These are phyloP conservation scores for Xylariaceae sp. DNA, from an alignment of 2,329 filamentous ascomycete species.

Conservation along the genomic window DNA sequence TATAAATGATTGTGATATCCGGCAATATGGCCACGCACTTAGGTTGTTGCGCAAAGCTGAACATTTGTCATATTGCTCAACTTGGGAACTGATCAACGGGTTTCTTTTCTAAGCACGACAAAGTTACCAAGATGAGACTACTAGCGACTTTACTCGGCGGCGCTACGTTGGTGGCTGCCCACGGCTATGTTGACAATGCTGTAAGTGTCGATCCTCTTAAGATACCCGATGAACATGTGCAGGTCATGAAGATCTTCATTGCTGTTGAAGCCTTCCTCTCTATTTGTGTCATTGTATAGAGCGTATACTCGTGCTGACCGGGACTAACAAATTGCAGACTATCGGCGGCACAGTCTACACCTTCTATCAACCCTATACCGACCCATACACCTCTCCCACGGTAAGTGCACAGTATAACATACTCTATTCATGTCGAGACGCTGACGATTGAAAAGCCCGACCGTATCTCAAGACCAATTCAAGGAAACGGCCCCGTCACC, in stretches of 20 bases:
- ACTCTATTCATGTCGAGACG: not conserved
- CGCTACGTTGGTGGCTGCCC: conserved; percentile 41
- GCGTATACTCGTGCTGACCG: not conserved
- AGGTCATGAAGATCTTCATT: not conserved
- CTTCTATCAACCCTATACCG: conserved; percentile 31
- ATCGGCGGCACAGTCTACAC: conserved; percentile 39
- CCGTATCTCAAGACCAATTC: conserved; percentile 54
- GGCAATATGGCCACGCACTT: too few species aligned
- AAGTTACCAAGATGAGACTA: conserved; percentile 23
- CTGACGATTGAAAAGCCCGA: conserved; percentile 34
- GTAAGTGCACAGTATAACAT: conserved; percentile 9
- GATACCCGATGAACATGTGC: not conserved
- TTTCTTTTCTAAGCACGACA: not conserved
- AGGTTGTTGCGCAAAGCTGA: too few species aligned
- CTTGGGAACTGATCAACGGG: too few species aligned
- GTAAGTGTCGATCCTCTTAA: not conserved
- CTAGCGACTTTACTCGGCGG: conserved; percentile 28
- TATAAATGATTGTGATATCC: too few species aligned
- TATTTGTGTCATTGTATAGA: not conserved
- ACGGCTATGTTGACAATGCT: conserved; percentile 46
- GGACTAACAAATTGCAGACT: conserved; percentile 15
- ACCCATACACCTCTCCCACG: conserved; percentile 15
- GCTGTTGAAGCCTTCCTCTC: not conserved
- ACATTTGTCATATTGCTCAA: too few species aligned
- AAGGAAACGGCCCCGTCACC: conserved; percentile 55